Base-by-base conservation (phyloP, 139 green algal genomes). In the Zygnema circumcarinatum region DNA sequence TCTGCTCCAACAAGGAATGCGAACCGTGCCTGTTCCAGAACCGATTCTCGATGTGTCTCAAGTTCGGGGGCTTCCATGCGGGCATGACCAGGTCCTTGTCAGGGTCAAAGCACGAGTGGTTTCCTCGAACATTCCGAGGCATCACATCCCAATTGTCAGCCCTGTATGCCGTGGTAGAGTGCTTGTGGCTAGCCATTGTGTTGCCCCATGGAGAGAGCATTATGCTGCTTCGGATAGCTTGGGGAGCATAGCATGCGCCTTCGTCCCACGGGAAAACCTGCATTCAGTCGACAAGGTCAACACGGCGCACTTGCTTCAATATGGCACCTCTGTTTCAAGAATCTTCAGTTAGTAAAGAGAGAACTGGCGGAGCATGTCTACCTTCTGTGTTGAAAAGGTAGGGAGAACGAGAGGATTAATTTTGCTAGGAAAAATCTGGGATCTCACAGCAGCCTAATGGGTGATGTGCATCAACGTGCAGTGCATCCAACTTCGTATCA, bases 61-160 rank as follows among this genome's bases (percentile, higher is more conserved):
- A 38, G 21, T 16, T 85, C 56, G 79, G 79, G 29, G 79, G 42
- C n/a, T 79, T 85, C 40, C 52, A 85, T 39, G 79, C 79, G 38
- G 79, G 79, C 79, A 85, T 74, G 25, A 85, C 79, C 22, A 85
- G 25, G 52, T 85, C 79, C 52, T 85, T 85, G 52, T 39, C 16
- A 38, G 42, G 42, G 52, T 79, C 47, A 54, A 85, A 85, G 52
- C 79, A 85, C 11, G 42, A 22, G 52, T 85, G 79, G 40, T 68
- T 25, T 22, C 79, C 79, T 38, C 79, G 42, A 38, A 85, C 25
- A 0, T 38, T n/a, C 32, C 22, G 20, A 32, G 81, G 81, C 22
- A 87, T 87, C 40, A 76, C 29, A 41, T 68, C 21, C 79, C 79
- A 85, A n/a, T 78, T 68, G 52, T 85, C 79, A 31, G 36, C 40